Evolutionary conservation across 2,329 filamentous ascomycete genomes (phyloP).

Genomic region (Colletotrichum echinochloae): DNA sequence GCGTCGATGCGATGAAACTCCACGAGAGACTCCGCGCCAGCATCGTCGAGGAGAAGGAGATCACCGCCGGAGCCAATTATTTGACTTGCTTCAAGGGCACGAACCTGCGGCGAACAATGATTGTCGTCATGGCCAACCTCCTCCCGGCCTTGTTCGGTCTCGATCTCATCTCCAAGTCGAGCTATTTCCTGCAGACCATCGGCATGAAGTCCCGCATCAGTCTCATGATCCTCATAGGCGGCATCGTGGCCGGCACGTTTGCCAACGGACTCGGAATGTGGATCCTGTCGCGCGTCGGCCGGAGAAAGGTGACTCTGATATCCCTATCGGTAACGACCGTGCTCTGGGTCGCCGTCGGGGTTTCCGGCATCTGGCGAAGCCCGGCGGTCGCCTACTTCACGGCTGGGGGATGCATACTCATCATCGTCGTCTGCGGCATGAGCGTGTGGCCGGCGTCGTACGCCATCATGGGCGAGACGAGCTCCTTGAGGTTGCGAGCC

Average conservation of each 20-base stretch:
- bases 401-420: conserved; percentile 55
- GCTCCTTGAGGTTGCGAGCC: conserved; percentile 56
- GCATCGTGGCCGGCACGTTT: conserved; percentile 56
- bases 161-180: conserved; percentile 55
- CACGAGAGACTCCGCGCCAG: conserved; percentile 44
- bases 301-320: conserved; percentile 52
- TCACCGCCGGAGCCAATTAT: conserved; percentile 50
- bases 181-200: conserved; percentile 53
- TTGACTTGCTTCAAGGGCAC: conserved; percentile 57
- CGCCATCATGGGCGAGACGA: conserved; percentile 56
- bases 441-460: conserved; percentile 57
- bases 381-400: conserved; percentile 54
- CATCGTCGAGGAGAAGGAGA: conserved; percentile 57
- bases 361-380: conserved; percentile 57
- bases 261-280: conserved; percentile 58
- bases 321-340: conserved; percentile 49
- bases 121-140: conserved; percentile 55
- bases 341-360: conserved; percentile 59
- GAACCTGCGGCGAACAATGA: conserved; percentile 55
- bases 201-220: conserved; percentile 47
- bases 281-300: conserved; percentile 54
- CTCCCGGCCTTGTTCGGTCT: conserved; percentile 59
- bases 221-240: conserved; percentile 58
- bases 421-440: conserved; percentile 56
- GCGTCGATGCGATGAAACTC: conserved; percentile 33